Percentiles rank a stretch among this genome's conserved stretches.
phyloP scores from a whole-genome alignment of 2,329 filamentous ascomycete genomes.

The Paecilomyces variotii region DNA sequence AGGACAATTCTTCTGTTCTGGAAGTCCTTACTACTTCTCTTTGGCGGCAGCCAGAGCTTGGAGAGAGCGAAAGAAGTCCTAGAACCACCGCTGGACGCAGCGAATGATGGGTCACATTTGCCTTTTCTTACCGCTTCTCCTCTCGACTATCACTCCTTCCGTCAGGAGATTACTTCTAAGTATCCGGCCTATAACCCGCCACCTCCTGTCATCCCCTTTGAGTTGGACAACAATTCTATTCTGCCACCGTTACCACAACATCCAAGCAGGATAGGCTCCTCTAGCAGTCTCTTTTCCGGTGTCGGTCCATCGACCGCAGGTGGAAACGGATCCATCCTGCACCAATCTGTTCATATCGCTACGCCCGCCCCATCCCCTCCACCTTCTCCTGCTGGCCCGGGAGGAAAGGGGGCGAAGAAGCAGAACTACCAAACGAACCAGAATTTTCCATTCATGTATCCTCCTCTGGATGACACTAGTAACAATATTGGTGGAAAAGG shows the following conservation, averaged over 20 bases:
- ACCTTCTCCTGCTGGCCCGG: constrained; percentile 72
- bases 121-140: constrained; percentile 88
- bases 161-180: constrained; percentile 94
- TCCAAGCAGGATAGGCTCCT: constrained; percentile 52
- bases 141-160: constrained; percentile 90
- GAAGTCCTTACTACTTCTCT: constrained; percentile 81
- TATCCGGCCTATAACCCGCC: constrained; percentile 95
- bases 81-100: constrained; percentile 44
- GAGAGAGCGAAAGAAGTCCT: constrained; percentile 66
- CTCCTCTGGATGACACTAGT: constrained; percentile 78
- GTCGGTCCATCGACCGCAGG: constrained; percentile 41
- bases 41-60: constrained; percentile 70
- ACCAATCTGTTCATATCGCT: constrained; percentile 97
- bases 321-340: constrained; percentile 63
- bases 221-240: constrained; percentile 84
- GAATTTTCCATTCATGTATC: constrained; percentile 96
- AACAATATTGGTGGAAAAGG: constrained; percentile 89
- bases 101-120: constrained; percentile 45
- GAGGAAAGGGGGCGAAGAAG: constrained; percentile 92
- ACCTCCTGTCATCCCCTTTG: constrained; percentile 70
- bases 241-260: constrained; percentile 77
- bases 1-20: constrained; percentile 77
- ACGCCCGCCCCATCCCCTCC: constrained; percentile 94
- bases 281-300: constrained; percentile 55
- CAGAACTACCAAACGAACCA: constrained; percentile 99